These are phyloP conservation scores for Magnaporthiopsis rhizophila DNA, from an alignment of 2,329 filamentous ascomycete genomes.

Conservation along the genomic window DNA sequence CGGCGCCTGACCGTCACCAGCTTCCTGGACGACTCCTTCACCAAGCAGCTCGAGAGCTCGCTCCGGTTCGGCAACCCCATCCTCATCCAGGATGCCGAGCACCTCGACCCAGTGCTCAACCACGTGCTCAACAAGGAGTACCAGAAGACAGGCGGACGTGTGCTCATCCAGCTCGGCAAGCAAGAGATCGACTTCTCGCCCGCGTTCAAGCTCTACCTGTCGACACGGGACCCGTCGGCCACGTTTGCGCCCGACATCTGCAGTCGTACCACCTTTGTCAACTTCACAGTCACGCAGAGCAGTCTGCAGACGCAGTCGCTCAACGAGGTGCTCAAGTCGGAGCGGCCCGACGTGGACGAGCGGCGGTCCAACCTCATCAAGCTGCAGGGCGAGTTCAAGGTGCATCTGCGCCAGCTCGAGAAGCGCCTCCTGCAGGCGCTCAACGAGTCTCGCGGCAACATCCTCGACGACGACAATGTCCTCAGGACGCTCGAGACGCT, in stretches of 20 bases:
- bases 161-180: slow-evolving; percentile 94
- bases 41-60: slow-evolving; percentile 94
- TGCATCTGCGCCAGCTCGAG: slow-evolving; percentile 93
- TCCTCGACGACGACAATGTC: slow-evolving; percentile 95
- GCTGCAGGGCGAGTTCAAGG: slow-evolving; percentile 96
- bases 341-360: slow-evolving; percentile 95
- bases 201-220: slow-evolving; percentile 89
- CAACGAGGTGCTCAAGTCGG: slow-evolving; percentile 94
- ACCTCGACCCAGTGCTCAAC: slow-evolving; percentile 93
- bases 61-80: slow-evolving; percentile 97
- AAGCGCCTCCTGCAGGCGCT: slow-evolving; percentile 89
- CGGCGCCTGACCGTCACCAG: slow-evolving; percentile 92
- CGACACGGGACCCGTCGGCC: slow-evolving; percentile 88
- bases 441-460: slow-evolving; percentile 96
- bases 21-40: slow-evolving; percentile 96
- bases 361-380: slow-evolving; percentile 96
- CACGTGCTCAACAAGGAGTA: slow-evolving; percentile 99
- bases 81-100: slow-evolving; percentile 95
- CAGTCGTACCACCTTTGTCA: slow-evolving; percentile 97
- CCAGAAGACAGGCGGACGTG: slow-evolving; percentile 94
- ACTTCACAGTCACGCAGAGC: slow-evolving; percentile 98
- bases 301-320: slow-evolving; percentile 96
- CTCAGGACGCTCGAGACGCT: slow-evolving; percentile 96
- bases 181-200: slow-evolving; percentile 99
- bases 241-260: slow-evolving; percentile 95